Evolutionary conservation across 73 alveolate species (phyloP).

Genomic region (Paraurostyla sp.): DNA sequence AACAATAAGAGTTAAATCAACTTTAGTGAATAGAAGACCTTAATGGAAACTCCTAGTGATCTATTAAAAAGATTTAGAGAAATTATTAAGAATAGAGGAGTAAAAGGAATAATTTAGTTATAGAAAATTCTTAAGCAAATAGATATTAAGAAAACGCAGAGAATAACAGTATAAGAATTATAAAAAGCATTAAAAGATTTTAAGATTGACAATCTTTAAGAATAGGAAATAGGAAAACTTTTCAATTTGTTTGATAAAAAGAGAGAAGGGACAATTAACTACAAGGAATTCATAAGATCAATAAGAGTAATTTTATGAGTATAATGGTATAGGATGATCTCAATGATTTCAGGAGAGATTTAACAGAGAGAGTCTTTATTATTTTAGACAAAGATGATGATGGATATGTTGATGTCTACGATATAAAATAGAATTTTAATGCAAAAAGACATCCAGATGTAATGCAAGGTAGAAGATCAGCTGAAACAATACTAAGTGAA

Average conservation of each 20-base stretch:
- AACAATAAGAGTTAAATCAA: neutral
- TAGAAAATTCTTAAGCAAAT: slow-evolving; percentile 79
- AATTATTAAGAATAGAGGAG: slow-evolving; percentile 81
- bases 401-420: slow-evolving; percentile 82
- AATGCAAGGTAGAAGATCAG: slow-evolving; percentile 73
- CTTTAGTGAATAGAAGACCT: slow-evolving; percentile 73
- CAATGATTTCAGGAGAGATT: slow-evolving; percentile 78
- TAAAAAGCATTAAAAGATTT: slow-evolving; percentile 84
- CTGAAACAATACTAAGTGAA: slow-evolving; percentile 73
- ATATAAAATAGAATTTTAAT: slow-evolving; percentile 72
- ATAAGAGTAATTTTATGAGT: slow-evolving; percentile 59
- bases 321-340: slow-evolving; percentile 65
- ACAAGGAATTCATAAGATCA: slow-evolving; percentile 78
- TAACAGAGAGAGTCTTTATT: slow-evolving; percentile 78
- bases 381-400: slow-evolving; percentile 83
- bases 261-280: slow-evolving; percentile 77
- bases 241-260: slow-evolving; percentile 80
- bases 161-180: slow-evolving; percentile 81
- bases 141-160: slow-evolving; percentile 83
- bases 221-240: slow-evolving; percentile 72
- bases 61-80: slow-evolving; percentile 60
- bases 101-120: slow-evolving; percentile 90
- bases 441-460: slow-evolving; percentile 87
- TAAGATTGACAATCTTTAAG: slow-evolving; percentile 76
- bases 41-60: slow-evolving; percentile 49